phyloP scores from a whole-genome alignment of 495 filamentous ascomycete genomes.

The Opeltia flavorubescens region DNA sequence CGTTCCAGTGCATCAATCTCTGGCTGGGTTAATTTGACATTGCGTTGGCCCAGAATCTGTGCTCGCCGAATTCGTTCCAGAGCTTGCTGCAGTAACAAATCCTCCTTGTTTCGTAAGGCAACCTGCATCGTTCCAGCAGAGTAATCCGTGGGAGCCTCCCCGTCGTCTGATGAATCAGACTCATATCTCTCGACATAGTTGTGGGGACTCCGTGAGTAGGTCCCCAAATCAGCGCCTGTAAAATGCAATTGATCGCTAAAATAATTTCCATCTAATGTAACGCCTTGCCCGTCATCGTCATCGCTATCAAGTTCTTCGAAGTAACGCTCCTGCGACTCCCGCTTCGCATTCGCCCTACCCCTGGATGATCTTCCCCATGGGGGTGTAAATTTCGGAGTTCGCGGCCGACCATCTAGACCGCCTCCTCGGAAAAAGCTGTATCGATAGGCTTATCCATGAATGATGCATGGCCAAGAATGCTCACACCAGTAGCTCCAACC shows the following conservation, averaged over 20 bases:
- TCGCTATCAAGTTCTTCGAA: constrained; percentile 65
- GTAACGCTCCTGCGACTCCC: neutral
- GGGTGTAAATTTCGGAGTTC: constrained; percentile 92
- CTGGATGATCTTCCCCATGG: constrained; percentile 97
- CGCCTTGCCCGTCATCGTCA: constrained; percentile 45
- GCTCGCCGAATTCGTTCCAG: constrained; percentile 64
- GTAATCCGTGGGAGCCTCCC: constrained; percentile 39
- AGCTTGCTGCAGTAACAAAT: constrained; percentile 57
- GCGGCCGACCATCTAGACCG: constrained; percentile 99
- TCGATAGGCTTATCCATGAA: constrained; percentile 99
- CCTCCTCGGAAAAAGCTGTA: constrained; percentile 99
- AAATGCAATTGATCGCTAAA: constrained; percentile 46
- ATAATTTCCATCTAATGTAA: constrained; percentile 37
- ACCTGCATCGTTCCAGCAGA: constrained; percentile 32
- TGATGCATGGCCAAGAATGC: constrained; percentile 84
- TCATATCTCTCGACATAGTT: constrained; percentile 34
- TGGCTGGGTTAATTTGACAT: constrained; percentile 59
- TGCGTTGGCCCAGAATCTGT: constrained; percentile 53
- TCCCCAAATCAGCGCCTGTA: constrained; percentile 43
- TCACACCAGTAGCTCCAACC: constrained; percentile 82
- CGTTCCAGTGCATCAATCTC: constrained; percentile 68
- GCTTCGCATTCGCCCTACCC: constrained; percentile 19
- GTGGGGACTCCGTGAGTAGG: constrained; percentile 28
- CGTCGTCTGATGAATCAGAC: constrained; percentile 35
- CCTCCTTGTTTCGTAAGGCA: constrained; percentile 52